Conservation (phyloP, 140 eudicot genomes). For the Erigeron philadelphicus region DNA sequence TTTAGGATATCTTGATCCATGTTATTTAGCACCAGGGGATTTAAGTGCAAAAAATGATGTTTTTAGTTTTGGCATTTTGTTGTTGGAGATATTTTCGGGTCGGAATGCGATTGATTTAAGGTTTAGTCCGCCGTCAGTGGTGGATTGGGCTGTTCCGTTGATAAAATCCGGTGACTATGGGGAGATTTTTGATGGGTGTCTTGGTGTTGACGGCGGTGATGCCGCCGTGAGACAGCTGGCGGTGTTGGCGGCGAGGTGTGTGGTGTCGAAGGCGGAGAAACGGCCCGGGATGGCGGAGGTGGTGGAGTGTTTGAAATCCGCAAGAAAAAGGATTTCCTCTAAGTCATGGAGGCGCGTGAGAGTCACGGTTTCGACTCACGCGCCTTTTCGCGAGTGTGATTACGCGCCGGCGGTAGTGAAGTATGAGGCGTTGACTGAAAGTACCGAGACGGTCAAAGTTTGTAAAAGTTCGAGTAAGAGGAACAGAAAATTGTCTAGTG, state of each 20-base stretch:
- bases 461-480: constrained; percentile 45
- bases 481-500: constrained; percentile 56
- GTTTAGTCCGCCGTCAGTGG: constrained; percentile 79
- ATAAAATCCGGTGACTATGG: constrained; percentile 48
- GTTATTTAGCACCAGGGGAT: constrained; percentile 84
- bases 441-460: constrained; percentile 26
- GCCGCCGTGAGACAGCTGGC: constrained; percentile 49
- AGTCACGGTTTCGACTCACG: background rate
- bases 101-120: constrained; percentile 69
- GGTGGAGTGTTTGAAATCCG: constrained; percentile 35
- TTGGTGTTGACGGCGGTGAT: constrained; percentile 34
- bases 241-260: constrained; percentile 70
- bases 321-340: constrained; percentile 30
- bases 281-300: constrained; percentile 82
- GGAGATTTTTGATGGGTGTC: constrained; percentile 51
- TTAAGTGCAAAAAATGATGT: constrained; percentile 73
- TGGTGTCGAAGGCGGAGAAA: constrained; percentile 51
- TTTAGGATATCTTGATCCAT: constrained; percentile 82
- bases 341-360: constrained; percentile 56
- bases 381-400: background rate
- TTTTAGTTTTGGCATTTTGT: constrained; percentile 69
- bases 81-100: constrained; percentile 75
- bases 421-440: constrained; percentile 45
- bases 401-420: background rate
- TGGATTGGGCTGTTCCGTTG: constrained; percentile 78